A percentile compares a stretch with the other conserved stretches of the same genome.
Conservation (phyloP, 768 basidiomycete genomes). For the Mycena capillaripes region DNA sequence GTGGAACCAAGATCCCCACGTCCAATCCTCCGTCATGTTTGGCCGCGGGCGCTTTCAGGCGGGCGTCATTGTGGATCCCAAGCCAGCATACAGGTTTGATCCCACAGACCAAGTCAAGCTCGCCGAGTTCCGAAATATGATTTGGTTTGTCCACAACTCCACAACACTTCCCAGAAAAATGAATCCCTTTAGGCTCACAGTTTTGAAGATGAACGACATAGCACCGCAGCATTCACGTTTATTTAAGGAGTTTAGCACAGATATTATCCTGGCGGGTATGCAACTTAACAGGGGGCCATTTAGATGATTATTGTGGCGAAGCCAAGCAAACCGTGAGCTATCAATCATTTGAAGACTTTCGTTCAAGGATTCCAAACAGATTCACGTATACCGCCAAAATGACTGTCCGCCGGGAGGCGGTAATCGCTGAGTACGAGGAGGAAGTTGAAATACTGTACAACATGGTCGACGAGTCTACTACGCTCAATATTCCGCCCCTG, state of each 20-base stretch:
- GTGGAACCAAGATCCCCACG: conserved; percentile 43
- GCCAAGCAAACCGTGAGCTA: conserved; percentile 45
- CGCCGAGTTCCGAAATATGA: conserved; percentile 36
- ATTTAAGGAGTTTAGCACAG: conserved; percentile 53
- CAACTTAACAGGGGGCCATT: background rate
- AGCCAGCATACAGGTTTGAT: conserved; percentile 38
- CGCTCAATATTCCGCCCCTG: conserved; percentile 35
- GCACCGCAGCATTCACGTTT: conserved; percentile 57
- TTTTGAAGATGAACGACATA: conserved; percentile 50
- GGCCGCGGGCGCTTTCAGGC: conserved; percentile 50
- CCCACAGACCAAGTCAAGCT: conserved; percentile 37
- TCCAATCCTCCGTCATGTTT: conserved; percentile 50
- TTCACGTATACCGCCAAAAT: conserved; percentile 55
- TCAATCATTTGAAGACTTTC: background rate
- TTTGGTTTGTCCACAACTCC: conserved; percentile 39
- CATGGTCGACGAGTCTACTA: conserved; percentile 45
- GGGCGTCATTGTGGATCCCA: conserved; percentile 52
- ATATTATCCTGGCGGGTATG: background rate
- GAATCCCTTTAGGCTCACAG: conserved; percentile 46
- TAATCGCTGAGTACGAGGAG: conserved; percentile 50
- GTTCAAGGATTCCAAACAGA: background rate
- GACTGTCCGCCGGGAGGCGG: conserved; percentile 49
- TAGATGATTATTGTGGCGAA: conserved; percentile 57
- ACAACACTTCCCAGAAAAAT: no score
- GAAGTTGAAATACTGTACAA: conserved; percentile 55